Conservation (phyloP, 441 rosid species). For the Gossypium lobatum region DNA sequence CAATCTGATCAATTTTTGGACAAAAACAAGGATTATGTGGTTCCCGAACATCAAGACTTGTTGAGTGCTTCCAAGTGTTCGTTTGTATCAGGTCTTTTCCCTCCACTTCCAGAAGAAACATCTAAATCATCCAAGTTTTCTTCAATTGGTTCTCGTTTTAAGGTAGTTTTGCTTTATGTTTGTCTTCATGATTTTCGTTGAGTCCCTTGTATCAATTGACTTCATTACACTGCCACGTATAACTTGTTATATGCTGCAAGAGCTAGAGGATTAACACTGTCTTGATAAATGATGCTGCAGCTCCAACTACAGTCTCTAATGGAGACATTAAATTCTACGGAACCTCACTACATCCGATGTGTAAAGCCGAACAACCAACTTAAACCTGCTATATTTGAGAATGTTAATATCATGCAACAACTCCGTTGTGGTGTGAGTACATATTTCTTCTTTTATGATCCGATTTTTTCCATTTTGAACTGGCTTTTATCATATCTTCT, state of each 20-base stretch:
- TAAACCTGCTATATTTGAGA: conserved; percentile 94
- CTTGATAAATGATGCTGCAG: conserved; percentile 50
- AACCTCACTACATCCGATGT: conserved; percentile 97
- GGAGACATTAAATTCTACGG: conserved; percentile 93
- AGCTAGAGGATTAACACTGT: conserved; percentile 18
- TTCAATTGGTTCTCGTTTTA: conserved; percentile 94
- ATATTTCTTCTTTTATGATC: conserved; percentile 13
- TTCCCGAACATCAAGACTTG: conserved; percentile 94
- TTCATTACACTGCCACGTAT: not conserved
- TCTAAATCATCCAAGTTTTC: conserved; percentile 94
- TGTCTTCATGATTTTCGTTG: not conserved
- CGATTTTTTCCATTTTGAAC: conserved; percentile 7
- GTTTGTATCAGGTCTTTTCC: conserved; percentile 91
- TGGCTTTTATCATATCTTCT: conserved; percentile 5
- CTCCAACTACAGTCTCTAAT: conserved; percentile 80
- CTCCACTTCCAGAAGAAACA: conserved; percentile 83
- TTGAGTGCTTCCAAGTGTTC: conserved; percentile 69
- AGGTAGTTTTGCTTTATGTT: conserved; percentile 42
- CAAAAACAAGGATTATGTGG: conserved; percentile 97
- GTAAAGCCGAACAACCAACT: conserved; percentile 93
- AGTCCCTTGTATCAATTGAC: not conserved
- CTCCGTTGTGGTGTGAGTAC: conserved; percentile 91
- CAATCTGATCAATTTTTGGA: conserved; percentile 94
- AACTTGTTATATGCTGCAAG: conserved; percentile 12
- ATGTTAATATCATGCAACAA: conserved; percentile 94